Base-by-base conservation (phyloP, 2,329 filamentous ascomycete species). In the Hymenoscyphus albidus region DNA sequence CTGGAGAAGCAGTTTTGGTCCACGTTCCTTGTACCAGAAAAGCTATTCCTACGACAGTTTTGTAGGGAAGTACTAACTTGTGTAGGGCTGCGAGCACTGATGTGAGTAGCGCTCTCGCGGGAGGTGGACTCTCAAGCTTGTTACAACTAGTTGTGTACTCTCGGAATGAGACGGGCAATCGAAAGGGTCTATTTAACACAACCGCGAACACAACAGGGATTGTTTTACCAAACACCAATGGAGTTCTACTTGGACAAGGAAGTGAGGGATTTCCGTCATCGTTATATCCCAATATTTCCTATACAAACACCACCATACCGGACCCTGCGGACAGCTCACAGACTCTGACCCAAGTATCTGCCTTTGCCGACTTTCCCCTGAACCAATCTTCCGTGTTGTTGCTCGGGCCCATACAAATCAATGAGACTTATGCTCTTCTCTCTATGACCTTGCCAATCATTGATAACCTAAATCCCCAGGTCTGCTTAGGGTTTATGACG, bases 401-500 rank as follows among this genome's bases (percentile, higher is more conserved):
- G 1, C 81, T 95, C 0, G 93, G 93, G 0, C 93, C 93, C 0
- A 80, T 91, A 64, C 80, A 85, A 31, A 66, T 72, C 42, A 86
- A 96, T 74, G 79, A 84, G 56, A 85, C 86, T 0, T 90, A 89
- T 68, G 90, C 91, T 27, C 79, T 97, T 12, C 75, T 96, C 13
- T 97, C 93, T 2, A 80, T 96, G 65, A 96, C 93, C 0, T 78
- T 94, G 16, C 91, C 93, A 0, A 86, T 97, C 62, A 83, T 91
- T 65, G 87, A 89, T 74, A 90, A 88, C 69, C 81, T 82, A 1
- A 82, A 83, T 1, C 75, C 78, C 54, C 79, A 78, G 3, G 87
- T 89, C 67, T 84, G 94, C 0, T 81, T 97, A 5, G 93, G 92
- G 1, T 97, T 92, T 80, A 84, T 97, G 79, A 96, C 92, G 0